Conservation (phyloP, 2,329 filamentous ascomycete species). For the Stemphylium beticola region DNA sequence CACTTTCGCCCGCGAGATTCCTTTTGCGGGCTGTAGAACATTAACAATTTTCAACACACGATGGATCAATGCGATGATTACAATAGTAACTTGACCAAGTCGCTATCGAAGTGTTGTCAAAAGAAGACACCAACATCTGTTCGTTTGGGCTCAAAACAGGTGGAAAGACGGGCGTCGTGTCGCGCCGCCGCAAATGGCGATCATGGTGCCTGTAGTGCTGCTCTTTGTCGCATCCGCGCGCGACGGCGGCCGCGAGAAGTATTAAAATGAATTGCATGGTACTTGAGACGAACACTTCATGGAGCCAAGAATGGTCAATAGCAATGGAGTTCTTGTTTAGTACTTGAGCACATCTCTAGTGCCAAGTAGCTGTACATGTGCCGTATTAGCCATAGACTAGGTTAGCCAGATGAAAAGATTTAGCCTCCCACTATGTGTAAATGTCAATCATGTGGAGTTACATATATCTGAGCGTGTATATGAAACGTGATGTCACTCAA, state of each 20-base stretch:
- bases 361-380: too few relatives aligned
- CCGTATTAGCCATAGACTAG: too few relatives aligned
- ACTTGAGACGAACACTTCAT: neutral
- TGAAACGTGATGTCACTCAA: too few relatives aligned
- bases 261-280: neutral
- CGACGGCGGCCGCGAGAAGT: neutral
- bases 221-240: constrained; percentile 3
- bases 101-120: constrained; percentile 48
- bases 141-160: constrained; percentile 42
- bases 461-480: too few relatives aligned
- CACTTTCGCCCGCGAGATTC: constrained; percentile 39
- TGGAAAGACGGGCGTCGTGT: constrained; percentile 33
- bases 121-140: constrained; percentile 46
- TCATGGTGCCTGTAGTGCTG: constrained; percentile 16
- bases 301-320: neutral
- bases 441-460: too few relatives aligned
- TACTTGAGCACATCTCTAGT: too few relatives aligned
- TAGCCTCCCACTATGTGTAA: too few relatives aligned
- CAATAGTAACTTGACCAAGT: constrained; percentile 46
- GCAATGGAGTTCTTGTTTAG: too few relatives aligned
- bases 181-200: constrained; percentile 30
- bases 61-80: neutral
- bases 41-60: neutral
- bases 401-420: too few relatives aligned
- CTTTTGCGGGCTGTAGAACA: constrained; percentile 30